Conservation (phyloP, 306 rosid species). For the Trichosanthes truncata region DNA sequence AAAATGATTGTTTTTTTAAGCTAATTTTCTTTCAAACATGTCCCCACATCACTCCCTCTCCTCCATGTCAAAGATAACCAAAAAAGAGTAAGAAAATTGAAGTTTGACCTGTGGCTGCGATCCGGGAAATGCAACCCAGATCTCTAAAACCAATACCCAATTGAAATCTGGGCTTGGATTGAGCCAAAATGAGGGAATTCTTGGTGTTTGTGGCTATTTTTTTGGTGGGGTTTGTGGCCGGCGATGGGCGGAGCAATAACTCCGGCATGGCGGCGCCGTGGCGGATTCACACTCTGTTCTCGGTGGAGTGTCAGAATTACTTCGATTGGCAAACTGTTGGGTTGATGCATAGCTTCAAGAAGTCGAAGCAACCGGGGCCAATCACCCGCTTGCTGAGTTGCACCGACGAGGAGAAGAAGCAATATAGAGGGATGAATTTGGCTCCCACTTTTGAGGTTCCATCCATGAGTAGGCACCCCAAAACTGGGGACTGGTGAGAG, state of each 20-base stretch:
- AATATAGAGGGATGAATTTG: conserved; percentile 77
- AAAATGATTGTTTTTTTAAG: neutral
- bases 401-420: conserved; percentile 85
- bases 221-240: conserved; percentile 22
- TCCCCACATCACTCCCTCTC: conserved; percentile 9
- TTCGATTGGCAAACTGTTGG: conserved; percentile 99
- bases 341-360: conserved; percentile 68
- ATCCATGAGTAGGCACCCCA: conserved; percentile 94
- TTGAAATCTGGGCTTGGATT: conserved; percentile 30
- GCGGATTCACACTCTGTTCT: conserved; percentile 87
- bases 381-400: conserved; percentile 90
- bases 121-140: conserved; percentile 30
- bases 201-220: conserved; percentile 22
- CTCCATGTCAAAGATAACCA: neutral
- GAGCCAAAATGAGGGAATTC: conserved; percentile 39
- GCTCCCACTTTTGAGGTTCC: conserved; percentile 97
- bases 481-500: conserved; percentile 85
- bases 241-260: conserved; percentile 17
- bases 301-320: conserved; percentile 96
- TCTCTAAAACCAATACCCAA: conserved; percentile 33
- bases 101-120: conserved; percentile 41
- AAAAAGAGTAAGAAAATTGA: neutral
- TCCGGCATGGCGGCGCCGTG: conserved; percentile 39
- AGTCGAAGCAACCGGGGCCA: conserved; percentile 84
- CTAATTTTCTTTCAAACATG: neutral